A percentile compares a stretch with the other conserved stretches of the same genome.
Conservation (phyloP, 228 moss, liverwort and hornwort species). For the Sphagnum magellanicum region DNA sequence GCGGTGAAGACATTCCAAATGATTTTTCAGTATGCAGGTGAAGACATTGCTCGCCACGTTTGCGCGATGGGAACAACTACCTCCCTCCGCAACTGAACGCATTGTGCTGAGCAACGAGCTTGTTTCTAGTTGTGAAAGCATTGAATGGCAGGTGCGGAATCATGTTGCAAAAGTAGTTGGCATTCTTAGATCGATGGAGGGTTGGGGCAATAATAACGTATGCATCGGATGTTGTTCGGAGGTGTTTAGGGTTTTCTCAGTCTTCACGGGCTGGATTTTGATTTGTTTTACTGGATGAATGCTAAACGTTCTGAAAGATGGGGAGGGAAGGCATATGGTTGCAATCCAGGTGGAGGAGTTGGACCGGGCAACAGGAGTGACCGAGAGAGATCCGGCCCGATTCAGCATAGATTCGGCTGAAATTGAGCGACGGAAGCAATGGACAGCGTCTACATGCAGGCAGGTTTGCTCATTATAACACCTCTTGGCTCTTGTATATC, state of each 20-base stretch:
- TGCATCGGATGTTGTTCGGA: too few relatives aligned
- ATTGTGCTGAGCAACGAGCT: conserved; percentile 59
- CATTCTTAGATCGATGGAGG: neutral
- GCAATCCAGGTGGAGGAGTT: conserved; percentile 73
- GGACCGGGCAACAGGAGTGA: conserved; percentile 81
- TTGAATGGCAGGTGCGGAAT: conserved; percentile 75
- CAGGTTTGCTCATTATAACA: conserved; percentile 28
- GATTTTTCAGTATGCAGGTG: conserved; percentile 19
- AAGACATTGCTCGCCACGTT: conserved; percentile 46
- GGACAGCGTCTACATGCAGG: conserved; percentile 59
- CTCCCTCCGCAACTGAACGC: conserved; percentile 53
- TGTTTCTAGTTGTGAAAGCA: conserved; percentile 59
- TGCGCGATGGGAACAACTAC: conserved; percentile 60
- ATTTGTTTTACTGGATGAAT: too few relatives aligned
- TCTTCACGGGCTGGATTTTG: neutral
- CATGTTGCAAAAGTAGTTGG: neutral
- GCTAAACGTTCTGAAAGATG: neutral
- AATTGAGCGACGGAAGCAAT: conserved; percentile 71
- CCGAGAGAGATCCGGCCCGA: conserved; percentile 72
- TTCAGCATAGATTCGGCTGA: conserved; percentile 65
- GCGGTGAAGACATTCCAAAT: too few relatives aligned
- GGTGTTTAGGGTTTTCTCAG: too few relatives aligned
- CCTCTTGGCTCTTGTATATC: neutral
- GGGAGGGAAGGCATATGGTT: neutral
- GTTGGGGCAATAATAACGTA: too few relatives aligned